Base-by-base conservation (phyloP, 129 eudicot genomes). In the Lactuca saligna region DNA sequence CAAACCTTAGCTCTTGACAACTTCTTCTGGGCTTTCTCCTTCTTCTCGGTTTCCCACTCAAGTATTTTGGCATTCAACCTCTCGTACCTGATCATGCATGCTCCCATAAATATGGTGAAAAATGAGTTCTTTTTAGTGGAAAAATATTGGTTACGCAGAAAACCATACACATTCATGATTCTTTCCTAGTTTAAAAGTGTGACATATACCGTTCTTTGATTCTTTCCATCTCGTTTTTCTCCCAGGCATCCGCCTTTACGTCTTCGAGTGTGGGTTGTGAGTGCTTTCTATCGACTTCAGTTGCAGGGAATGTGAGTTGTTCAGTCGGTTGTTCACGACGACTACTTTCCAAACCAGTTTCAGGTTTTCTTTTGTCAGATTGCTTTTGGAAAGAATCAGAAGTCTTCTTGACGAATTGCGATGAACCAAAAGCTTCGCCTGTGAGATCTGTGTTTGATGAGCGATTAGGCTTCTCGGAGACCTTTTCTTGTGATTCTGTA, bases 41-140 rank as follows among this genome's bases (percentile, higher is more conserved):
- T 88, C 84, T 88, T 92, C 78, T 85, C 89, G 1, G 56, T 81
- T 84, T 94, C 99, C 99, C 99, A 94, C 68, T 83, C 79, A n/a
- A 70, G 76, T 73, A 89, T 87, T 57, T 74, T 85, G 34, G 81
- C 82, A 62, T 61, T 81, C 65, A 94, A 54, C 82, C 78, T 87
- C 63, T 89, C 88, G 48, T 81, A 83, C 89, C 99, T 94, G 81
- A 17, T 57, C 1, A 29, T 46, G 29, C 57, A 17, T 14, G 17
- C 61, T 41, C 69, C 35, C 46, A 51, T 66, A 31, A 20, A 42
- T 59, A n/a, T 3, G 55, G 15, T 1, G 6, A 12, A 68, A 11
- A 48, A 48, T 15, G 13, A 46, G 70, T 29, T 46, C 2, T 6
- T 13, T 20, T 16, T 12, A 51, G 38, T 51, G 11, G 14, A 17